A percentile compares a stretch with the other conserved stretches of the same genome.
These are phyloP conservation scores for Solanum sitiens DNA, from an alignment of 257 asterid species.

Conservation along the genomic window DNA sequence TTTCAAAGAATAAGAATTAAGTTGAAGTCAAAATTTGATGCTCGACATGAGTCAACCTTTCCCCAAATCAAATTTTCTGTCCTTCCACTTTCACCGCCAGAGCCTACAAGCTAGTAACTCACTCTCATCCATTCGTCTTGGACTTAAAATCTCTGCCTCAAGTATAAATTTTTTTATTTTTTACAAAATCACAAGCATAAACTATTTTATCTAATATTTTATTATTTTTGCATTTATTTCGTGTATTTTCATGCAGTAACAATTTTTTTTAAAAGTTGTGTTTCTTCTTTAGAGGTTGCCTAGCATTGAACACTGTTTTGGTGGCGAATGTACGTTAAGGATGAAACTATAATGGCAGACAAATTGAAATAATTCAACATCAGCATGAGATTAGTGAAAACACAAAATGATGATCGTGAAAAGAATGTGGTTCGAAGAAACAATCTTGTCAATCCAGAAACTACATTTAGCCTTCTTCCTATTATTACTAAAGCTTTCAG, in stretches of 20 bases:
- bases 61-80: background rate
- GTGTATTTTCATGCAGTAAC: background rate
- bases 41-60: background rate
- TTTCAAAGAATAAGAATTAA: background rate
- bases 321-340: background rate
- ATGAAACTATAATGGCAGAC: background rate
- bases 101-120: background rate
- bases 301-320: background rate
- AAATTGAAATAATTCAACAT: background rate
- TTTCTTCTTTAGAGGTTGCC: background rate
- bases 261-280: too few relatives aligned
- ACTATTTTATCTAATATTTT: background rate
- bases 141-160: background rate
- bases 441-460: background rate
- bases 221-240: background rate
- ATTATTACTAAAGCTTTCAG: background rate
- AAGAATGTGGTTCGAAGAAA: background rate
- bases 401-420: background rate
- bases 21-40: background rate
- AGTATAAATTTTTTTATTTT: rapidly evolving
- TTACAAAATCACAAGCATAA: background rate
- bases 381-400: background rate
- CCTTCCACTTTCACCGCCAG: background rate
- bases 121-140: background rate
- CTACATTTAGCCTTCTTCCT: background rate